Conservation (phyloP, 345 rosid species). For the Cochlearia excelsa region DNA sequence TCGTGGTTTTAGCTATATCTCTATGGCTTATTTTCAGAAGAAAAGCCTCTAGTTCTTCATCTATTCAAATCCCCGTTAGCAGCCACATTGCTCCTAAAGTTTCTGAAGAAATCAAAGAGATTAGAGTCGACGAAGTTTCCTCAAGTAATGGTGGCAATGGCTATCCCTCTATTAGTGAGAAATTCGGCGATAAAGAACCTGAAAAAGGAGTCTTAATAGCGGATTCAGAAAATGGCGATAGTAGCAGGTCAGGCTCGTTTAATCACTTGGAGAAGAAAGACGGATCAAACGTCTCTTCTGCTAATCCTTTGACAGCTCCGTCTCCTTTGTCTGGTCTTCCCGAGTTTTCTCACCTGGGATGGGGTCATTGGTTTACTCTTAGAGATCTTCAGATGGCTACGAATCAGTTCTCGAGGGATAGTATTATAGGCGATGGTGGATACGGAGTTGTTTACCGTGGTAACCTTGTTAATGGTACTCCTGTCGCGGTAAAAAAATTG, state of each 20-base stretch:
- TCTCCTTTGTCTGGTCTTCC: constrained; percentile 89
- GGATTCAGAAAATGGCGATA: constrained; percentile 53
- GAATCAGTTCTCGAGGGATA: constrained; percentile 57
- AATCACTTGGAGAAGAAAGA: constrained; percentile 51
- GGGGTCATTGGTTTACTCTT: constrained; percentile 99
- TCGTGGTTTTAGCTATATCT: constrained; percentile 50
- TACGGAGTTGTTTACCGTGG: constrained; percentile 93
- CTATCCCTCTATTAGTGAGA: constrained; percentile 32
- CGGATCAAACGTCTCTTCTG: constrained; percentile 46
- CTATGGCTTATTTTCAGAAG: constrained; percentile 62
- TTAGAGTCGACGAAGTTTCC: constrained; percentile 70
- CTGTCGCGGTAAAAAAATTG: constrained; percentile 91
- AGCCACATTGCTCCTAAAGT: constrained; percentile 45
- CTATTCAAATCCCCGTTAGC: constrained; percentile 43
- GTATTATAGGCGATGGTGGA: constrained; percentile 58
- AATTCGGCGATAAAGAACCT: constrained; percentile 29
- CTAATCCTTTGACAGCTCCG: constrained; percentile 62
- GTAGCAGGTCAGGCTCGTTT: constrained; percentile 65
- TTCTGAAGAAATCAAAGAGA: constrained; percentile 90
- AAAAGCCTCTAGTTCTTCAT: constrained; percentile 35
- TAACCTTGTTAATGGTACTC: constrained; percentile 64
- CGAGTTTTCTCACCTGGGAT: constrained; percentile 87
- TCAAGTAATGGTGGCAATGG: constrained; percentile 48
- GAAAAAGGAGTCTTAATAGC: constrained; percentile 34
- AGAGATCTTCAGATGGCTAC: constrained; percentile 87